These are phyloP conservation scores for Flaveria ramosissima DNA, from an alignment of 129 eudicot genomes.

Conservation along the genomic window DNA sequence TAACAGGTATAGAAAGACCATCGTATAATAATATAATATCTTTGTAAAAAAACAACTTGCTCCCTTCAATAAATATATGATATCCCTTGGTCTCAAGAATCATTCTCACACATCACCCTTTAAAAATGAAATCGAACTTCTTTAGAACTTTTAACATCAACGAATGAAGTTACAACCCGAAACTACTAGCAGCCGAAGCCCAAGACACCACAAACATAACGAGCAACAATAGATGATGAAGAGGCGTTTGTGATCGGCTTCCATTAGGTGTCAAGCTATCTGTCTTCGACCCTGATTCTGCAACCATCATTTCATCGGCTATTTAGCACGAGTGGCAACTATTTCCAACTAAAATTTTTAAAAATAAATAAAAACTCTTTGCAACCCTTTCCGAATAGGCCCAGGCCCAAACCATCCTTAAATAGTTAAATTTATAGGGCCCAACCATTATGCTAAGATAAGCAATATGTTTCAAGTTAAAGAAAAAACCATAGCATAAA, in stretches of 20 bases:
- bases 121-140: too few relatives aligned
- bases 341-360: background rate
- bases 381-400: too few relatives aligned
- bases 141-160: slow-evolving; percentile 14
- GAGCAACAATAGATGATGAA: slow-evolving; percentile 24
- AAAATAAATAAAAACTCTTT: too few relatives aligned
- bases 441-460: too few relatives aligned
- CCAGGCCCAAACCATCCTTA: too few relatives aligned
- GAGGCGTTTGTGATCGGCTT: slow-evolving; percentile 30
- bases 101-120: background rate
- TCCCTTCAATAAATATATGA: background rate
- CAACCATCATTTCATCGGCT: slow-evolving; percentile 7
- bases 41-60: slow-evolving; percentile 8
- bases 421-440: too few relatives aligned
- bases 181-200: slow-evolving; percentile 35
- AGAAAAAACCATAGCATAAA: too few relatives aligned
- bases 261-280: slow-evolving; percentile 45
- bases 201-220: slow-evolving; percentile 39
- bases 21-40: slow-evolving; percentile 8
- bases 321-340: background rate
- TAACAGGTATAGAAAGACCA: too few relatives aligned
- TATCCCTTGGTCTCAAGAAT: background rate
- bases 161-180: slow-evolving; percentile 13
- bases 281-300: slow-evolving; percentile 56
- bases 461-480: too few relatives aligned